phyloP scores from a whole-genome alignment of 2,329 filamentous ascomycete species.

The Aspergillus hortae region DNA sequence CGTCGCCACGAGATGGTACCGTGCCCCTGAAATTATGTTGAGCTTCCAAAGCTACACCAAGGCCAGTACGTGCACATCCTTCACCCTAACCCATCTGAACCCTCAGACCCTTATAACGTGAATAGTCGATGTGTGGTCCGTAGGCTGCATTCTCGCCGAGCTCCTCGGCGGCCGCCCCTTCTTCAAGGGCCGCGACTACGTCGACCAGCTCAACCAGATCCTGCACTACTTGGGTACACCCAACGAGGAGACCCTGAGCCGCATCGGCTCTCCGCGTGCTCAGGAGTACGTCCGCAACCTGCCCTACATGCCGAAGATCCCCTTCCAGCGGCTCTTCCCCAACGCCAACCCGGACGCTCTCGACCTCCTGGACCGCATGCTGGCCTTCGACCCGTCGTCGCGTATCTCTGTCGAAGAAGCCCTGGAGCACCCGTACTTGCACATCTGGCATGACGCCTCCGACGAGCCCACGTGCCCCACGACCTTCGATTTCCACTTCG shows the following conservation, averaged over 20 bases:
- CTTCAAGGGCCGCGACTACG: slow-evolving; percentile 98
- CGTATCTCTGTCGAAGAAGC: slow-evolving; percentile 94
- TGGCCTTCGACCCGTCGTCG: slow-evolving; percentile 90
- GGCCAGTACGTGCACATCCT: slow-evolving; percentile 72
- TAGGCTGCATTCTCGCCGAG: slow-evolving; percentile 95
- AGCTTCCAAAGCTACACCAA: slow-evolving; percentile 99
- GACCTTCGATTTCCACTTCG: slow-evolving; percentile 97
- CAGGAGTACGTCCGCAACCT: slow-evolving; percentile 98
- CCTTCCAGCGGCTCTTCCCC: slow-evolving; percentile 84
- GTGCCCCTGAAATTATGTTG: slow-evolving; percentile 98
- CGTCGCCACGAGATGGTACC: slow-evolving; percentile 97
- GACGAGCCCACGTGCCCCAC: slow-evolving; percentile 93
- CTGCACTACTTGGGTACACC: slow-evolving; percentile 96
- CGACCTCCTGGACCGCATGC: slow-evolving; percentile 93
- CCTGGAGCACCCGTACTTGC: slow-evolving; percentile 91
- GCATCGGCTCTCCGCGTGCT: slow-evolving; percentile 90
- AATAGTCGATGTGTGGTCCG: slow-evolving; percentile 96
- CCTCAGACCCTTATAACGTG: slow-evolving; percentile 10
- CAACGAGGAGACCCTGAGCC: slow-evolving; percentile 86
- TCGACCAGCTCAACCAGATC: slow-evolving; percentile 99
- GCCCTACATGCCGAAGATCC: slow-evolving; percentile 89
- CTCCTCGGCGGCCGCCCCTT: slow-evolving; percentile 93
- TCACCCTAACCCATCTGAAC: slow-evolving; percentile 3
- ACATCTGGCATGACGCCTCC: slow-evolving; percentile 97
- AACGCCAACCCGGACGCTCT: slow-evolving; percentile 94